Percentiles rank a stretch among this genome's conserved stretches.
Evolutionary conservation across 2,329 filamentous ascomycete species (phyloP).

Genomic region (Monosporascus sp.): DNA sequence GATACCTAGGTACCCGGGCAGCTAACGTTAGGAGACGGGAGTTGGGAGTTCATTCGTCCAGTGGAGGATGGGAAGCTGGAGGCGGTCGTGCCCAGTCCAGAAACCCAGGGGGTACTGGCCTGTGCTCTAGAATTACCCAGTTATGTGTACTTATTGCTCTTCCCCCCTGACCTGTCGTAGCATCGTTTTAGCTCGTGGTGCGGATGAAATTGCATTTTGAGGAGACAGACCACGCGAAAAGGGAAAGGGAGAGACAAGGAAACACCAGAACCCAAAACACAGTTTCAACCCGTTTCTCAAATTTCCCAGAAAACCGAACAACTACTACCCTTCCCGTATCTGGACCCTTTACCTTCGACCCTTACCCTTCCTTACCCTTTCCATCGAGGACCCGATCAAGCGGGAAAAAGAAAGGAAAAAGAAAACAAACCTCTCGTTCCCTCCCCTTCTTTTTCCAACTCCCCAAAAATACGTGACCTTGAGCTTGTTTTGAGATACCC

Average conservation of each 20-base stretch:
- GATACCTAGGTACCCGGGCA: too few relatives aligned
- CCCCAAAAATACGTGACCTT: too few relatives aligned
- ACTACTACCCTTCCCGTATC: background rate
- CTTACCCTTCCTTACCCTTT: background rate
- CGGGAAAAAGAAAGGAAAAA: too few relatives aligned
- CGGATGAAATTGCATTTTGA: background rate
- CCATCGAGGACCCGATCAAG: background rate
- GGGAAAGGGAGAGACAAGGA: background rate
- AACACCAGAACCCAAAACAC: background rate
- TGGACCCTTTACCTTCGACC: background rate
- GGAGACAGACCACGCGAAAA: background rate
- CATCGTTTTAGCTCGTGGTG: background rate
- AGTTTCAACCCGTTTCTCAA: background rate
- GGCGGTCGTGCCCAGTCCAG: background rate
- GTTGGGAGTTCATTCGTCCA: too few relatives aligned
- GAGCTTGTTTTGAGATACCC: slow-evolving; percentile 23
- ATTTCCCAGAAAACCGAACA: background rate
- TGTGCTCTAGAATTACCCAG: background rate
- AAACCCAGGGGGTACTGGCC: background rate
- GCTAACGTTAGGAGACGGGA: too few relatives aligned
- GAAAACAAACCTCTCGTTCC: too few relatives aligned
- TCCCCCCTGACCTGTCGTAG: background rate
- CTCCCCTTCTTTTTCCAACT: slow-evolving; percentile 5
- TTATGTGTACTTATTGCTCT: background rate
- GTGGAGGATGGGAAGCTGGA: background rate